Percentiles rank a stretch among this genome's conserved stretches.
phyloP scores from a whole-genome alignment of 78 protist genomes.

The Speleostelium caveatum region DNA sequence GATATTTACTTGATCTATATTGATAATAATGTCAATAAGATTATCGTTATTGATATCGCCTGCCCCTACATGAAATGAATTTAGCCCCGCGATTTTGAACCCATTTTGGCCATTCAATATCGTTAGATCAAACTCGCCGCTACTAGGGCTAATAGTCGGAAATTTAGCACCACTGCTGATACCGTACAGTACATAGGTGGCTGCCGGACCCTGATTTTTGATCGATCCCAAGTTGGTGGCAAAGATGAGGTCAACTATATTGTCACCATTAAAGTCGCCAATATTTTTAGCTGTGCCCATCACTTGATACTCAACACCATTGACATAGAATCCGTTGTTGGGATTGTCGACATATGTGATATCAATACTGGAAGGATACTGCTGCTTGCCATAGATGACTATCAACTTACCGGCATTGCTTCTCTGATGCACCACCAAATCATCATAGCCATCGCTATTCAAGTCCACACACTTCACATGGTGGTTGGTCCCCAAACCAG shows the following conservation, averaged over 20 bases:
- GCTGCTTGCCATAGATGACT: conserved; percentile 10
- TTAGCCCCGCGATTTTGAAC: neutral
- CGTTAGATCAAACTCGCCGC: neutral
- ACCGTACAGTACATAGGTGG: conserved; percentile 3
- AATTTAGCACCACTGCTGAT: conserved; percentile 14
- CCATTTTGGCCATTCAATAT: conserved; percentile 11
- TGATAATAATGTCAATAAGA: neutral
- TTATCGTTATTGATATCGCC: neutral
- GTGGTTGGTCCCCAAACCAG: neutral
- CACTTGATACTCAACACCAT: too few relatives aligned
- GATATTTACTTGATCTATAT: neutral
- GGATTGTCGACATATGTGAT: neutral
- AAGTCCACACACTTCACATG: neutral
- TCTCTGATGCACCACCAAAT: neutral
- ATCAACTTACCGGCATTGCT: neutral
- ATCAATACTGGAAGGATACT: neutral
- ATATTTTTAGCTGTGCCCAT: neutral
- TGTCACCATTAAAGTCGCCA: conserved; percentile 19
- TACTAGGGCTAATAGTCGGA: neutral
- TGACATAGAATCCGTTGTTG: neutral
- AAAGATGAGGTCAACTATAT: neutral
- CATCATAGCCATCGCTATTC: conserved; percentile 29
- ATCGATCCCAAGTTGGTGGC: neutral
- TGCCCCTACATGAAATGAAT: neutral
- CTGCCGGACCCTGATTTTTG: neutral